Percentiles rank a stretch among this genome's conserved stretches.
These are phyloP conservation scores for Hypoxylon sp. DNA, from an alignment of 2,329 filamentous ascomycete genomes.

Conservation along the genomic window DNA sequence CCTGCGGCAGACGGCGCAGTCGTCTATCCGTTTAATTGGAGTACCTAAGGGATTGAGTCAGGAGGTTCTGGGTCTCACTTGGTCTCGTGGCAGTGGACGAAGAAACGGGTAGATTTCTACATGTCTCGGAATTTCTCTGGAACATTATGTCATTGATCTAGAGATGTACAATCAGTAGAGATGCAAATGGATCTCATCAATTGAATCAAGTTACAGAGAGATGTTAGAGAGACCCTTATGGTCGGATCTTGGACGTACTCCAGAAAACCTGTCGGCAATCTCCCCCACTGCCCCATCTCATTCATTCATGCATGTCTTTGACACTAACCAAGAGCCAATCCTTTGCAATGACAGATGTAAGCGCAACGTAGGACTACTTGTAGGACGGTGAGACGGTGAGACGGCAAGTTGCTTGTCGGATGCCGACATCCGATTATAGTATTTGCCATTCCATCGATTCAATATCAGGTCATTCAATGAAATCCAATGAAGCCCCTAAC, in stretches of 20 bases:
- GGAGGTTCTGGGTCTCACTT: neutral
- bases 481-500: neutral
- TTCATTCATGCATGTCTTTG: neutral
- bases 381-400: neutral
- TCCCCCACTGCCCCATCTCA: conserved; percentile 1
- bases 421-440: neutral
- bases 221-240: neutral
- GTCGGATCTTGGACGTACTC: neutral
- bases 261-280: conserved; percentile 3
- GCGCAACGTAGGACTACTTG: neutral
- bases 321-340: neutral
- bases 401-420: neutral
- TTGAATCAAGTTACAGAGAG: neutral
- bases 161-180: neutral
- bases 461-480: too few species aligned
- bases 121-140: neutral
- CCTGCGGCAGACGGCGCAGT: conserved; percentile 1
- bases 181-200: neutral
- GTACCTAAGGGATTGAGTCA: conserved; percentile 1
- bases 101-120: neutral
- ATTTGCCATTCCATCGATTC: too few species aligned
- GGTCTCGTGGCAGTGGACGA: neutral
- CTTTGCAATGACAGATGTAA: neutral
- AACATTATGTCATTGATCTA: neutral
- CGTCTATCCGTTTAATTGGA: neutral